These are phyloP conservation scores for Fusarium foetens DNA, from an alignment of 2,329 filamentous ascomycete genomes.

Conservation along the genomic window DNA sequence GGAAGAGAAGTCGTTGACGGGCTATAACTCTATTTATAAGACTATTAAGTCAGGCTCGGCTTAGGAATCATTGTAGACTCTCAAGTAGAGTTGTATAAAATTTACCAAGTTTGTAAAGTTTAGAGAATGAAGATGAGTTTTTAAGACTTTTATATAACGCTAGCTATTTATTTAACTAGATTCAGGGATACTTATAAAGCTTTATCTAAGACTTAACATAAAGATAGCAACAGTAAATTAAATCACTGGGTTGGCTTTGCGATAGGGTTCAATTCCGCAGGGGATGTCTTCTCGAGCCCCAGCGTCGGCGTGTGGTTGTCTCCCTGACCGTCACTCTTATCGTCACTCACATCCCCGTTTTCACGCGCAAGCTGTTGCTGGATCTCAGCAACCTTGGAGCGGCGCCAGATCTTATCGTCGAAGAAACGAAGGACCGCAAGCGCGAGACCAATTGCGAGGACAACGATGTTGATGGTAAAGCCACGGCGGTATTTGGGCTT, in stretches of 20 bases:
- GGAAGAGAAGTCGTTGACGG: constrained; percentile 30
- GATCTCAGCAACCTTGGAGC: constrained; percentile 7
- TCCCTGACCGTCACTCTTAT: constrained; percentile 8
- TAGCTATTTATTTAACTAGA: accelerated
- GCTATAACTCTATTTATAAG: constrained; percentile 42
- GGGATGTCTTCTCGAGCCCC: constrained; percentile 4
- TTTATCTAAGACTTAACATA: accelerated
- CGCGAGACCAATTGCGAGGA: constrained; percentile 55
- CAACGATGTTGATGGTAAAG: constrained; percentile 58
- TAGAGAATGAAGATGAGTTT: neutral
- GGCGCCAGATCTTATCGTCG: constrained; percentile 51
- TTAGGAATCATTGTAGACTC: accelerated
- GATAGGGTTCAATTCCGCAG: constrained; percentile 6
- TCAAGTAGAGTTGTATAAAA: accelerated
- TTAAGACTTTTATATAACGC: accelerated
- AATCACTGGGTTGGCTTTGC: neutral
- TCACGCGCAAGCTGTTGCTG: constrained; percentile 20
- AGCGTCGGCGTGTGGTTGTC: neutral
- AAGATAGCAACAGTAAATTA: accelerated
- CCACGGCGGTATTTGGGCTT: constrained; percentile 61
- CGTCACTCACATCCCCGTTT: constrained; percentile 7
- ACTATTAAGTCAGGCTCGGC: constrained; percentile 7
- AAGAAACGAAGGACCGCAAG: constrained; percentile 56
- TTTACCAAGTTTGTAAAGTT: neutral
- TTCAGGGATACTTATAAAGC: neutral